phyloP scores from a whole-genome alignment of 345 rosid genomes.

The Isatis tinctoria region DNA sequence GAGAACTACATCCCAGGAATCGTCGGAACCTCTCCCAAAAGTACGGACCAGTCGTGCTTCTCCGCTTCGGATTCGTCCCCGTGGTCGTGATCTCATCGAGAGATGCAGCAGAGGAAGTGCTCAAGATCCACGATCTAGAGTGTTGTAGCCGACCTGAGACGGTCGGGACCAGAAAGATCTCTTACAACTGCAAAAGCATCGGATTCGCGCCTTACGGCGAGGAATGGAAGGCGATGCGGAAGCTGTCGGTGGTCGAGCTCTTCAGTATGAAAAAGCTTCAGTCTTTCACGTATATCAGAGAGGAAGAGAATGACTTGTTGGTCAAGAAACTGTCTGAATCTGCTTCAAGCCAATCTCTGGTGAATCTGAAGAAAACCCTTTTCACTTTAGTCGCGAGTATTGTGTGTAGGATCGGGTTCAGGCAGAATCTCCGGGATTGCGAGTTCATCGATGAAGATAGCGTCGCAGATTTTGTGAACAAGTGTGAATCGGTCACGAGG shows the following conservation, averaged over 20 bases:
- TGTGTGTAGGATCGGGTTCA: not conserved
- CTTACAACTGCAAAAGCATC: constrained; percentile 19
- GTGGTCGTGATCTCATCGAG: constrained; percentile 13
- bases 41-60: constrained; percentile 17
- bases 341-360: not conserved
- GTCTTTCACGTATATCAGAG: not conserved
- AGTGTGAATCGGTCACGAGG: constrained; percentile 1
- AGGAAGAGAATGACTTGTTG: constrained; percentile 9
- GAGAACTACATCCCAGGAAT: not conserved
- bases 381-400: constrained; percentile 1
- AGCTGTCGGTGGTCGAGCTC: constrained; percentile 19
- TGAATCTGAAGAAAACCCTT: constrained; percentile 9
- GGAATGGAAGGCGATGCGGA: constrained; percentile 30
- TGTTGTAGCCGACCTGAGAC: constrained; percentile 29
- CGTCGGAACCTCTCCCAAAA: not conserved
- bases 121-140: constrained; percentile 25
- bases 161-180: not conserved
- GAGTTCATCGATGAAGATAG: constrained; percentile 11
- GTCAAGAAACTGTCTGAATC: constrained; percentile 7
- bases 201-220: constrained; percentile 35
- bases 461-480: not conserved
- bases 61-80: constrained; percentile 14
- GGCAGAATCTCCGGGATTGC: constrained; percentile 19
- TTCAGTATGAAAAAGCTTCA: not conserved
- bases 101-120: constrained; percentile 21